These are phyloP conservation scores for Cocos nucifera DNA, from an alignment of 176 grass and related monocot genomes.

Conservation along the genomic window DNA sequence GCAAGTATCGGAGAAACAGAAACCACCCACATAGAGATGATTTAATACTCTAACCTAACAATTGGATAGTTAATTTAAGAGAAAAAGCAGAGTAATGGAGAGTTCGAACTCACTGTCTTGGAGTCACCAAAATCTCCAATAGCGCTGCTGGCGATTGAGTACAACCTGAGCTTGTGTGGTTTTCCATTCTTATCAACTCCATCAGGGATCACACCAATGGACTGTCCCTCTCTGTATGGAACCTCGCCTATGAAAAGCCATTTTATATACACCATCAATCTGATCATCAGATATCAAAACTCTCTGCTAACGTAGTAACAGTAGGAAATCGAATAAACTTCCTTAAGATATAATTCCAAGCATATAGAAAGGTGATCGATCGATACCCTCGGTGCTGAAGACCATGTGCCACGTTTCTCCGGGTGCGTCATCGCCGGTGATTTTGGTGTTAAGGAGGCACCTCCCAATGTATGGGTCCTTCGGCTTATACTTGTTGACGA, in stretches of 20 bases:
- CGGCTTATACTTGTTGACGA: constrained; percentile 67
- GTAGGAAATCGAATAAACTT: too few relatives aligned
- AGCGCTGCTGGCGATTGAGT: constrained; percentile 94
- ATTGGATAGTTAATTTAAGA: too few relatives aligned
- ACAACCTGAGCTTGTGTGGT: constrained; percentile 88
- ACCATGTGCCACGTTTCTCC: constrained; percentile 99
- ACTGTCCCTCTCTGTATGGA: constrained; percentile 92
- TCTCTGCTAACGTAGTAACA: too few relatives aligned
- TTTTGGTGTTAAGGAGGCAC: constrained; percentile 96
- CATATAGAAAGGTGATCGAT: not conserved
- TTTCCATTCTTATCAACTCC: constrained; percentile 86
- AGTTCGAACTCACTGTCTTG: constrained; percentile 43
- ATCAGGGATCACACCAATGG: constrained; percentile 69
- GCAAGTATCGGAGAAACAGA: too few relatives aligned
- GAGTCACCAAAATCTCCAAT: constrained; percentile 87
- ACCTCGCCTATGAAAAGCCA: constrained; percentile 33
- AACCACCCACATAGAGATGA: too few relatives aligned
- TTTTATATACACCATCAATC: not conserved
- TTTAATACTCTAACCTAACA: too few relatives aligned
- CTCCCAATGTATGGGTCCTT: constrained; percentile 71
- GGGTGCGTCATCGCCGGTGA: constrained; percentile 84
- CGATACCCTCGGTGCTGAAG: constrained; percentile 66
- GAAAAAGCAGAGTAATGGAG: too few relatives aligned
- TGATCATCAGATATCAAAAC: too few relatives aligned
- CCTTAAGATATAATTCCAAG: too few relatives aligned